phyloP scores from a whole-genome alignment of 352 stramenopile genomes.

The Pilasporangium apinafurcum region DNA sequence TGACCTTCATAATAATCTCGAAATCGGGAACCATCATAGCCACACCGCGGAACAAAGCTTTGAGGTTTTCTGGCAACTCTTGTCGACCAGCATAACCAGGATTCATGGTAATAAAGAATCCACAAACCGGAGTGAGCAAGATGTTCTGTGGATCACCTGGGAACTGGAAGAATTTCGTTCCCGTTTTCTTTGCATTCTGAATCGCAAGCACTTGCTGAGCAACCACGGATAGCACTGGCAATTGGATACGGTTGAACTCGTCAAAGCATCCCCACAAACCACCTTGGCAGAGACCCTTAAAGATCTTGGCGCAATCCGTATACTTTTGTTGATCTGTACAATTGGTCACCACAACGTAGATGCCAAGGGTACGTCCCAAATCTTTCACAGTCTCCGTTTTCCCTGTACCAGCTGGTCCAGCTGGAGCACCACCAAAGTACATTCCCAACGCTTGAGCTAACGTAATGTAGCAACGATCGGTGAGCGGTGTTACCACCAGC shows the following conservation, averaged over 20 bases:
- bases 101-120: slow-evolving; percentile 99
- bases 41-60: slow-evolving; percentile 89
- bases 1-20: slow-evolving; percentile 96
- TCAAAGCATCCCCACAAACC: slow-evolving; percentile 98
- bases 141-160: slow-evolving; percentile 97
- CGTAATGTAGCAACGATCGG: slow-evolving; percentile 97
- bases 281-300: slow-evolving; percentile 96
- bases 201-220: slow-evolving; percentile 98
- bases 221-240: slow-evolving; percentile 96
- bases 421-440: slow-evolving; percentile 96
- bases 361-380: slow-evolving; percentile 91
- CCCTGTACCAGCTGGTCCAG: slow-evolving; percentile 93
- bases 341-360: slow-evolving; percentile 97
- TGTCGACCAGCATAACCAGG: slow-evolving; percentile 97
- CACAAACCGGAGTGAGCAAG: slow-evolving; percentile 91
- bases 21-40: slow-evolving; percentile 92
- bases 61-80: slow-evolving; percentile 98
- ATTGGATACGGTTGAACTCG: slow-evolving; percentile 97
- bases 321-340: slow-evolving; percentile 98
- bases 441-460: slow-evolving; percentile 96
- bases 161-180: slow-evolving; percentile 95
- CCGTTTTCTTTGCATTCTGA: slow-evolving; percentile 96
- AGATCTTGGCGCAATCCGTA: slow-evolving; percentile 97
- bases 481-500: slow-evolving; percentile 96
- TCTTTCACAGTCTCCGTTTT: slow-evolving; percentile 98